Evolutionary conservation across 441 rosid genomes (phyloP).

Genomic region (Iberis amara): DNA sequence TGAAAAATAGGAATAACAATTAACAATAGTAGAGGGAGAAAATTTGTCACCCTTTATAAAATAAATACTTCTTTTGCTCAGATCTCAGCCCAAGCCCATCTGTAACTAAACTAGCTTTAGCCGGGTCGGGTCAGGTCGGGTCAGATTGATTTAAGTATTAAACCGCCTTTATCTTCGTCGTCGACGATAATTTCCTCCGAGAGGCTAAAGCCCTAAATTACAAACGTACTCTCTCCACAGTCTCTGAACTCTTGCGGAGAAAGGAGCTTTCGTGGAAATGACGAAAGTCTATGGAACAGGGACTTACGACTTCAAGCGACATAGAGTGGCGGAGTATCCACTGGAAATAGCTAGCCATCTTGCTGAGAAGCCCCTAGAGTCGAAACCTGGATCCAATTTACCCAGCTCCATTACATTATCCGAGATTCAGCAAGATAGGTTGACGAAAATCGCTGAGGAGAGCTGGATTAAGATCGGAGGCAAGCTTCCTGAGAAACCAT

Average conservation of each 20-base stretch:
- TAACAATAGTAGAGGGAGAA: too few relatives aligned
- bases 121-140: constrained; percentile 10
- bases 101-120: neutral
- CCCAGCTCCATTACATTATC: constrained; percentile 78
- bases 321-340: constrained; percentile 95
- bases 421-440: constrained; percentile 86
- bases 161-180: constrained; percentile 24
- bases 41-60: too few relatives aligned
- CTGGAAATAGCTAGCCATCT: constrained; percentile 45
- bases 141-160: neutral
- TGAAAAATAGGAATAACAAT: too few relatives aligned
- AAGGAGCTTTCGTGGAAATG: constrained; percentile 37
- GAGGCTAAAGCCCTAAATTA: constrained; percentile 26
- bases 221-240: neutral
- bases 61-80: too few relatives aligned
- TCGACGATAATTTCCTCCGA: constrained; percentile 17
- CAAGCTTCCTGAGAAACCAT: constrained; percentile 40
- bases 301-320: constrained; percentile 96
- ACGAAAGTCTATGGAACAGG: constrained; percentile 91
- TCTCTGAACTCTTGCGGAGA: neutral
- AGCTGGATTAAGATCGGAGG: constrained; percentile 65
- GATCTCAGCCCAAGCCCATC: constrained; percentile 12
- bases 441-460: constrained; percentile 73
- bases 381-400: constrained; percentile 62
- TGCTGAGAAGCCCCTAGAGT: constrained; percentile 50